A percentile compares a stretch with the other conserved stretches of the same genome.
Conservation (phyloP, 306 rosid species). For the Cicer yamashitae region DNA sequence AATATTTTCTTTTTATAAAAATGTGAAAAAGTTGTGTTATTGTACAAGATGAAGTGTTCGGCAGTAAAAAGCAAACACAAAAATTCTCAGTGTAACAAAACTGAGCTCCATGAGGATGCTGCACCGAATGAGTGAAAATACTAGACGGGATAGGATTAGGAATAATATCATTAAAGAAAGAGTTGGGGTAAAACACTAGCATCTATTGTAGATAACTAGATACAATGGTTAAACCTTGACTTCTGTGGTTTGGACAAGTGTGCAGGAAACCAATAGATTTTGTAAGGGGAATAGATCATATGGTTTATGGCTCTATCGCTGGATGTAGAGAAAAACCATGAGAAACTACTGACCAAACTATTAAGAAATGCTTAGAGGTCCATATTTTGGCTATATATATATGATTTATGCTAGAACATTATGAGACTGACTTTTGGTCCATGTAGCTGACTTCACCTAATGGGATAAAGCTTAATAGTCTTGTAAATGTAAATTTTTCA, state of each 20-base stretch:
- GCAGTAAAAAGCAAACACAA: neutral
- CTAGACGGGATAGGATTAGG: no score
- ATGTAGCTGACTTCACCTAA: neutral
- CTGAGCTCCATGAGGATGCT: neutral
- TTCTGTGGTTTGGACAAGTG: neutral
- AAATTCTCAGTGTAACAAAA: neutral
- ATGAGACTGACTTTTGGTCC: neutral
- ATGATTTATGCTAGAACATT: neutral
- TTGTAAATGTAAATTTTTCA: conserved; percentile 3
- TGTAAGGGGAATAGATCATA: neutral
- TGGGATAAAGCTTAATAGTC: neutral
- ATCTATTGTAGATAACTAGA: no score
- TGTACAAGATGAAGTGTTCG: neutral
- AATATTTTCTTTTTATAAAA: neutral
- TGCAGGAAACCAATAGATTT: neutral
- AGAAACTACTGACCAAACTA: neutral
- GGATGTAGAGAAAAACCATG: neutral
- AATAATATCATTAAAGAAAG: no score
- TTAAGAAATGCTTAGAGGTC: neutral
- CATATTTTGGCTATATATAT: neutral
- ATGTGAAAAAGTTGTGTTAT: neutral
- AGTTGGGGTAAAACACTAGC: no score
- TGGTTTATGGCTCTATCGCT: neutral
- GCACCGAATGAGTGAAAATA: neutral
- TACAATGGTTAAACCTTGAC: neutral